Conservation (phyloP, 1,139 yeast genomes). For the Debaryomyces psychrophilus region DNA sequence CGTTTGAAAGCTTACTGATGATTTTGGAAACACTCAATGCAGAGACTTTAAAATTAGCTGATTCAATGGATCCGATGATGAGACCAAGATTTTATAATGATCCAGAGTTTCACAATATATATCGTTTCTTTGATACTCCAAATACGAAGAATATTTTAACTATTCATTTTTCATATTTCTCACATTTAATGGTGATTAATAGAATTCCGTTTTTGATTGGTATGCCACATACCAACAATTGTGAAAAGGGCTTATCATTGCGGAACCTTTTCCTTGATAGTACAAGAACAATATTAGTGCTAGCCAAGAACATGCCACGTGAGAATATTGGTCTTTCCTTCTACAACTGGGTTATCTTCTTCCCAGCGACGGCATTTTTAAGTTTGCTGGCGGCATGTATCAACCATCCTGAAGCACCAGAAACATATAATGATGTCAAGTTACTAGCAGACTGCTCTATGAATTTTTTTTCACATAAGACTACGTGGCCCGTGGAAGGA, state of each 20-base stretch:
- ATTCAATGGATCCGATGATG: constrained; percentile 18
- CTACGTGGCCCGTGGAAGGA: constrained; percentile 18
- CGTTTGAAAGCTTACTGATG: constrained; percentile 21
- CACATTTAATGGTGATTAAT: constrained; percentile 41
- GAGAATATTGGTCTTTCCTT: constrained; percentile 26
- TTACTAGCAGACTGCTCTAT: constrained; percentile 34
- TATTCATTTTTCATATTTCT: constrained; percentile 33
- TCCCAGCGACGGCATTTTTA: constrained; percentile 40
- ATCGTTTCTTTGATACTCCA: constrained; percentile 1
- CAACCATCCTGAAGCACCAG: constrained; percentile 34
- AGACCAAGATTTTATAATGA: constrained; percentile 33
- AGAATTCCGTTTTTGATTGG: constrained; percentile 33
- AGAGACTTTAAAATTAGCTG: constrained; percentile 23
- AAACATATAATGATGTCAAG: constrained; percentile 32
- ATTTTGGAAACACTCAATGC: constrained; percentile 25
- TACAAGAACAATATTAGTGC: constrained; percentile 38
- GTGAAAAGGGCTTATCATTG: constrained; percentile 21
- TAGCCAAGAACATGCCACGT: constrained; percentile 26
- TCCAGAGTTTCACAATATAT: constrained; percentile 22
- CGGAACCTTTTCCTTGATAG: constrained; percentile 34
- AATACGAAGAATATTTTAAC: constrained; percentile 23
- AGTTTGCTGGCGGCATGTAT: constrained; percentile 35
- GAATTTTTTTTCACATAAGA: constrained; percentile 23
- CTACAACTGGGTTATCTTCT: constrained; percentile 38
- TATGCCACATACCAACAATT: constrained; percentile 19